Conservation (phyloP, 139 green algal species). For the Closterium sp. region DNA sequence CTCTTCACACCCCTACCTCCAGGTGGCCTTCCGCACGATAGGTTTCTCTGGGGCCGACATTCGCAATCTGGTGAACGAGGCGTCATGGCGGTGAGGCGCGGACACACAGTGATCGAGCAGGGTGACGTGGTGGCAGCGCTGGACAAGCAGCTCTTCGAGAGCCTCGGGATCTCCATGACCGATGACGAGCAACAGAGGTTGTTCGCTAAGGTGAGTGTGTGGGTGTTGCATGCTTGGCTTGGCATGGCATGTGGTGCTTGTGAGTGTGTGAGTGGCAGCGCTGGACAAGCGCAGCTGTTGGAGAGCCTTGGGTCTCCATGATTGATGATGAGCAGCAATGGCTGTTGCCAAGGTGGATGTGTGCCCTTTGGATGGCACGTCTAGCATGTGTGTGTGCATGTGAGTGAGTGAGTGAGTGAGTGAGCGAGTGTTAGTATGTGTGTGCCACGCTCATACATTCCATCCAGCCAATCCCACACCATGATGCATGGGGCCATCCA, state of each 20-base stretch:
- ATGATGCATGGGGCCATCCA: too few relatives aligned
- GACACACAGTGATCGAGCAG: constrained; percentile 11
- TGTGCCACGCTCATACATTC: too few relatives aligned
- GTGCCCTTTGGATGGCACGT: too few relatives aligned
- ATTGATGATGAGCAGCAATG: too few relatives aligned
- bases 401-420: too few relatives aligned
- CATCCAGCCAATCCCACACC: too few relatives aligned
- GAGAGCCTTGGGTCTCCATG: too few relatives aligned
- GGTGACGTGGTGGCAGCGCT: constrained; percentile 10
- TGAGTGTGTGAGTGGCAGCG: not conserved
- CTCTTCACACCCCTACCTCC: not conserved
- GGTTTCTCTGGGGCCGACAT: constrained; percentile 27
- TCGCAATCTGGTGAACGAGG: constrained; percentile 30
- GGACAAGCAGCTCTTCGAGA: constrained; percentile 23
- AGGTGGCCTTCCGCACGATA: constrained; percentile 19
- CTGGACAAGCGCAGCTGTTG: too few relatives aligned
- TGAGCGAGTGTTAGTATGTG: too few relatives aligned
- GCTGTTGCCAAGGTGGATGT: too few relatives aligned
- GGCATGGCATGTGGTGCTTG: not conserved
- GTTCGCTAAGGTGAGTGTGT: not conserved
- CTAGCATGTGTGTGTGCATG: too few relatives aligned
- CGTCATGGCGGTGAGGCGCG: constrained; percentile 20
- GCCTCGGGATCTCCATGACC: constrained; percentile 10
- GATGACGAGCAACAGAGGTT: not conserved
- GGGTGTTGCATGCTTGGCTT: not conserved